Evolutionary conservation across 2,329 filamentous ascomycete genomes (phyloP).

Genomic region (Cladosporium sp.): DNA sequence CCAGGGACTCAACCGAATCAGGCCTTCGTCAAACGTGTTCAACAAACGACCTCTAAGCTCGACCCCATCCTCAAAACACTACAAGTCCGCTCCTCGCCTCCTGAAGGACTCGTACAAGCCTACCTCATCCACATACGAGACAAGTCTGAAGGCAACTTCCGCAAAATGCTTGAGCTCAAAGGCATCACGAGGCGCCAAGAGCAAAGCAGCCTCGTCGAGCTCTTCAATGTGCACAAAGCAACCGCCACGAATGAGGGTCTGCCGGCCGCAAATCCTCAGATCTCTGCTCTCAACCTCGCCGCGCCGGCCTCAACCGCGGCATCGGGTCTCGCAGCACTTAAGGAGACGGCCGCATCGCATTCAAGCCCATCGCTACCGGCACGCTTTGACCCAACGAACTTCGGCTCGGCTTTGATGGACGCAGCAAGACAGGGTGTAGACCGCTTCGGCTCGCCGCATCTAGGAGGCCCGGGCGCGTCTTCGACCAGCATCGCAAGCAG

Average conservation of each 20-base stretch:
- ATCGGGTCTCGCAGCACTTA: conserved; percentile 35
- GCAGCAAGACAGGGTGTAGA: conserved; percentile 80
- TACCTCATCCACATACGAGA: conserved; percentile 97
- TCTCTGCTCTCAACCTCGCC: conserved; percentile 58
- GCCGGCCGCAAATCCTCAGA: conserved; percentile 58
- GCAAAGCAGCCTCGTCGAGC: conserved; percentile 73
- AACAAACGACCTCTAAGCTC: conserved; percentile 74
- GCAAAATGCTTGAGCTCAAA: conserved; percentile 92
- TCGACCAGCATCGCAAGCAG: conserved; percentile 28
- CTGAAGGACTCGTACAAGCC: conserved; percentile 90
- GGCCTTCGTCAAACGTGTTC: conserved; percentile 79
- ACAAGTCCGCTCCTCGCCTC: conserved; percentile 83
- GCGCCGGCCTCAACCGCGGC: conserved; percentile 30
- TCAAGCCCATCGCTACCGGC: conserved; percentile 36
- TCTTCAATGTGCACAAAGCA: conserved; percentile 81
- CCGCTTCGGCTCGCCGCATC: conserved; percentile 59
- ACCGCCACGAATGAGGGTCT: conserved; percentile 62
- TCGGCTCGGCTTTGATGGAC: conserved; percentile 83
- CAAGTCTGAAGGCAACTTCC: conserved; percentile 88
- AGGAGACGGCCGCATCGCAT: conserved; percentile 21
- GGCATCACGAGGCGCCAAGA: conserved; percentile 76
- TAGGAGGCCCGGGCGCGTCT: conserved; percentile 29
- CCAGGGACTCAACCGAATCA: conserved; percentile 47
- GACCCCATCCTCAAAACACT: conserved; percentile 93
- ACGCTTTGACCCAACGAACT: conserved; percentile 68